Percentiles rank a stretch among this genome's conserved stretches.
phyloP scores from a whole-genome alignment of 345 rosid species.

The Eucalyptus microcorys region DNA sequence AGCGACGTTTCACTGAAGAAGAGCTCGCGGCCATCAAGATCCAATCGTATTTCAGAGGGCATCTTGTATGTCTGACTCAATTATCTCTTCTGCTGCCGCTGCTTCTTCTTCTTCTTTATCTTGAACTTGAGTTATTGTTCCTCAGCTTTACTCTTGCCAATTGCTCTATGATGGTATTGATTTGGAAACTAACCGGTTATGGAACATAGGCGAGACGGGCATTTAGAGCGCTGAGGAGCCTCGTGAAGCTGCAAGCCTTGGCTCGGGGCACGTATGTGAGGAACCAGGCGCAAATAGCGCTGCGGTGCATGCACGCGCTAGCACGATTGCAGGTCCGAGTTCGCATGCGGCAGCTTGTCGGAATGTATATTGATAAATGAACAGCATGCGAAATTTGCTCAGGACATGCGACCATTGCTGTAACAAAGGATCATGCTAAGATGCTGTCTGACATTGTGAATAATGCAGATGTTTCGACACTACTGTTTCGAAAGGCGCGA shows the following conservation, averaged over 20 bases:
- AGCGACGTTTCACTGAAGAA: constrained; percentile 1
- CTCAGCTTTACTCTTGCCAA: background rate
- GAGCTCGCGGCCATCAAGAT: constrained; percentile 56
- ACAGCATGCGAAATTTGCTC: background rate
- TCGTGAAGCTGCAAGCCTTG: constrained; percentile 76
- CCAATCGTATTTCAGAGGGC: constrained; percentile 80
- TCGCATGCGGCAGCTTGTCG: constrained; percentile 61
- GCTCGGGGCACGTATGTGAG: constrained; percentile 57
- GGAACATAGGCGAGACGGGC: constrained; percentile 57
- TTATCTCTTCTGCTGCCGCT: background rate
- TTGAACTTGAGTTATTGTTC: background rate
- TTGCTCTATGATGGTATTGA: background rate
- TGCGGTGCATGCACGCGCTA: constrained; percentile 72
- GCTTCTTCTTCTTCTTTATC: background rate
- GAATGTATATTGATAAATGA: background rate
- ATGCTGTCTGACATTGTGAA: background rate
- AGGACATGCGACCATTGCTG: background rate
- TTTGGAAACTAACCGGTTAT: background rate
- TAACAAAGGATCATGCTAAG: background rate
- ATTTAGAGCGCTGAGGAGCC: constrained; percentile 60
- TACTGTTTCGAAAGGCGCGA: background rate
- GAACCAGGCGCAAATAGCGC: constrained; percentile 51
- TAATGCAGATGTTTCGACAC: background rate
- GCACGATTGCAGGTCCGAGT: constrained; percentile 69
- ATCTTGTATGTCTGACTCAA: constrained; percentile 34